These are phyloP conservation scores for Myriosclerotinia scirpicola DNA, from an alignment of 2,329 filamentous ascomycete genomes.

Conservation along the genomic window DNA sequence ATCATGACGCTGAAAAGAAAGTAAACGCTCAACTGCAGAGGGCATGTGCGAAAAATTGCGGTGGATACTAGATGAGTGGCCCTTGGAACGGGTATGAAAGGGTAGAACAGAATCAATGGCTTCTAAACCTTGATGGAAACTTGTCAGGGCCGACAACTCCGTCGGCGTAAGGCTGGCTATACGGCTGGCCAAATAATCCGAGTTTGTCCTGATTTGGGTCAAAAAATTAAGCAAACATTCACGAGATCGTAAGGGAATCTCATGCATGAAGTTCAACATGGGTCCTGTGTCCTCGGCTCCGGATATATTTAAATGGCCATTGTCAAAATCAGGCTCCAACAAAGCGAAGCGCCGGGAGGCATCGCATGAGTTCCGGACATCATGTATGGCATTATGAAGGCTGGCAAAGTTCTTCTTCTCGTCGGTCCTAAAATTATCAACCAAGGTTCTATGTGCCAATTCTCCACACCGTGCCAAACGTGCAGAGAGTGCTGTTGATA, in stretches of 20 bases:
- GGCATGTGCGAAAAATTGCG: slow-evolving; percentile 49
- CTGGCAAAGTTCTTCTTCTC: slow-evolving; percentile 75
- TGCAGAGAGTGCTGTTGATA: slow-evolving; percentile 72
- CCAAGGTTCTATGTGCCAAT: slow-evolving; percentile 71
- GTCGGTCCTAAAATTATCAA: slow-evolving; percentile 75
- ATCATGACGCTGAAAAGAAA: slow-evolving; percentile 87
- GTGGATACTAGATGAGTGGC: slow-evolving; percentile 49
- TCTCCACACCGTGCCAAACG: slow-evolving; percentile 74
- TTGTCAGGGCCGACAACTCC: slow-evolving; percentile 76
- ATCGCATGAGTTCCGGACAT: slow-evolving; percentile 76
- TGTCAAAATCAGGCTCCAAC: slow-evolving; percentile 70
- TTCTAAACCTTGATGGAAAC: slow-evolving; percentile 76
- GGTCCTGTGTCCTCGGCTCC: slow-evolving; percentile 46
- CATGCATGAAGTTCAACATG: slow-evolving; percentile 60
- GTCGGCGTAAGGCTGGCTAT: slow-evolving; percentile 71
- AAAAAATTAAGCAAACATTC: slow-evolving; percentile 78
- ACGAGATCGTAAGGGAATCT: slow-evolving; percentile 73
- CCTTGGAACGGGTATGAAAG: slow-evolving; percentile 55
- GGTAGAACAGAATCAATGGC: slow-evolving; percentile 80
- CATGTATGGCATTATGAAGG: slow-evolving; percentile 74
- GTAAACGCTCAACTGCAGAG: slow-evolving; percentile 74
- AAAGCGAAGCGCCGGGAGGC: slow-evolving; percentile 69
- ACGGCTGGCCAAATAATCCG: slow-evolving; percentile 81
- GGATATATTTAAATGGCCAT: slow-evolving; percentile 41
- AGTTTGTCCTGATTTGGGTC: slow-evolving; percentile 78